Evolutionary conservation across 2,329 filamentous ascomycete genomes (phyloP), one percentile per base, ranked within the genome.

Genomic region (Xylariaceae sp.): DNA sequence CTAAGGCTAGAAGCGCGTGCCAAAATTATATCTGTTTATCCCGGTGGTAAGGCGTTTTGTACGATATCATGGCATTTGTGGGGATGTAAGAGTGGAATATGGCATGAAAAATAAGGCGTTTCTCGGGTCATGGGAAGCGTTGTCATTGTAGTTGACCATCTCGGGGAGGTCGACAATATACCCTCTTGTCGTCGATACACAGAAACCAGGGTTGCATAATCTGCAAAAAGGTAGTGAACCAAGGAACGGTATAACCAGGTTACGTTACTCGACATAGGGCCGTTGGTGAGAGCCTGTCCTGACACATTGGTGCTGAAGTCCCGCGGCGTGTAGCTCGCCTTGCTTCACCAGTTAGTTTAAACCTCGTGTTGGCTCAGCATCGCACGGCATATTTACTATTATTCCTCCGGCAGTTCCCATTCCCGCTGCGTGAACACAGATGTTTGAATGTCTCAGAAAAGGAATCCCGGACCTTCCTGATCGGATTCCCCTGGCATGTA

Each of bases 31-130:
- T 54, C 44, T 60, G 52, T 52, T 44, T n/a, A n/a, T n/a, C n/a
- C 46, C 46, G 46, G 45, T 40, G 53, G 48, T 44, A 55, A 42
- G 60, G 54, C 57, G 54, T 62, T 62, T 52, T 62, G 60, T 62
- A 58, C 52, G 58, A 56, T 50, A 62, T 57, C 52, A 62, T 54
- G 55, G 54, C 54, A 60, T 58, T 57, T 46, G 54, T 57, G 53
- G 60, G 54, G 54, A 60, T 49, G 32, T 57, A 54, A 37, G 54
- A 54, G 26, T 55, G 50, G 54, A 43, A 46, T 52, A 20, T 7
- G 53, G 48, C 54, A 52, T 48, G 20, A 52, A 54, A 45, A 44
- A n/a, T n/a, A 48, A 48, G 60, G 60, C 58, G 51, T 60, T 59
- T 48, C 16, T 45, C 19, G 45, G 51, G 59, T 59, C 57, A 62